Base-by-base conservation (phyloP, 2,329 filamentous ascomycete genomes). In the Beauveria varroae region DNA sequence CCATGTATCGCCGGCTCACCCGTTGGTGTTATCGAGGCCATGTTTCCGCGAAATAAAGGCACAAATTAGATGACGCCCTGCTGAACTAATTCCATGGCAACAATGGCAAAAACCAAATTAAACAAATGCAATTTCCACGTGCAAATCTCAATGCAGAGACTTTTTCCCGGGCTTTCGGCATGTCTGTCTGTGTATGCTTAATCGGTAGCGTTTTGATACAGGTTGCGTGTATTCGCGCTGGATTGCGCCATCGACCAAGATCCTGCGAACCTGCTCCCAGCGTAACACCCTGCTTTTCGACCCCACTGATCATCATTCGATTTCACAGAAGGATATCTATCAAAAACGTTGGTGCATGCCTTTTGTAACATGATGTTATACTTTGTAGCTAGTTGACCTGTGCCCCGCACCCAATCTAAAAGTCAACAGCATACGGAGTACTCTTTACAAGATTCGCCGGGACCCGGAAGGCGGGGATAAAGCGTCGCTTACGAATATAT, bases 191-290 rank as follows among this genome's bases (percentile, higher is more conserved):
- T 1, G 16, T 6, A 9, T 37, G 14, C 26, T 34, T 34, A 34
- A 34, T 34, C 10, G 9, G 10, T 34, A 34, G 30, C 30, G 10
- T 34, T 34, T 34, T 28, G 44, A n/a, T 47, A 30, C 22, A 30
- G 22, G 50, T 60, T 54, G 41, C 57, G 57, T 54, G 14, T 54
- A 60, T 53, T 54, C 41, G 20, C 24, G 50, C 49, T n/a, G 22
- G 41, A 60, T 60, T 53, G 57, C 57, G 57, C 57, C 40, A 60
- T 60, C 40, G 49, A 22, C n/a, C 30, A 34, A 34, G 3, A 52
- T 7, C 3, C 46, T 12, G 16, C 34, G 12, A 37, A 34, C 18
- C 49, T 20, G 12, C 16, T 34, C 14, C 6, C 10, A 9, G 16
- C n/a, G 28, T 30, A 16, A 41, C 30, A 41, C 20, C 20, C 20